Evolutionary conservation across 129 eudicot species (phyloP).

Genomic region (carrot (Daucus carota)): DH1_v3.0 NC_030384.2:31849001-31849500

Average conservation of each 20-base stretch:
- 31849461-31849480: background rate
- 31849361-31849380: background rate
- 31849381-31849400: background rate
- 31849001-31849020: conserved; percentile 33
- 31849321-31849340: background rate
- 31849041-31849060: background rate
- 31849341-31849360: background rate
- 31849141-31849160: background rate
- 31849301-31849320: conserved; percentile 11
- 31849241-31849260: conserved; percentile 14
- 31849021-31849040: conserved; percentile 8
- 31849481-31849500: background rate
- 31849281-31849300: conserved; percentile 6
- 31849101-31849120: background rate
- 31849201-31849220: conserved; percentile 15
- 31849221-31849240: conserved; percentile 2
- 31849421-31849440: conserved; percentile 1
- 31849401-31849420: conserved; percentile 3
- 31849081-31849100: conserved; percentile 23
- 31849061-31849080: background rate
- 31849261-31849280: conserved; percentile 44
- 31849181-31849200: conserved; percentile 22
- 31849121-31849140: conserved; percentile 9
- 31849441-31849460: background rate
- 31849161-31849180: conserved; percentile 6